Evolutionary conservation across 805 yeast genomes (phyloP), one percentile per base, ranked within the genome.

Genomic region (Wickerhamomyces kurtzmanii): DNA sequence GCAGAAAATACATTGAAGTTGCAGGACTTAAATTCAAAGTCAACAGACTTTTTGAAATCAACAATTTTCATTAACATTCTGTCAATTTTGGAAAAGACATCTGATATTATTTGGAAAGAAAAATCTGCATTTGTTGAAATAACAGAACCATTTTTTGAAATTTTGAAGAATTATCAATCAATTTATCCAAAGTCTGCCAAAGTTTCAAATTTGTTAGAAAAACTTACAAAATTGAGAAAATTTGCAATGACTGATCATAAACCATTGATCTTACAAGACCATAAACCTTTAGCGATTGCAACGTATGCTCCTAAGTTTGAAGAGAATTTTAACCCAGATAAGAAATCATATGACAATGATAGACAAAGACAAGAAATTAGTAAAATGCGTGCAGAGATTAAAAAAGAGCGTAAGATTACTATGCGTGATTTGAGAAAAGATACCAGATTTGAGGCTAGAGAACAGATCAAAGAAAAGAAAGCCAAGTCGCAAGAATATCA

Each of bases 241-340:
- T 62, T 77, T 37, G 54, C 70, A 6, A 32, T 30, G 12, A 59
- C 64, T 21, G 73, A 65, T 28, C 71, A 82, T 34, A 59, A 51
- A 32, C 96, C 96, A 32, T 67, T 91, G 43, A 61, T 73, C 11
- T 65, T 91, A 37, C 99, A 91, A 57, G 59, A 71, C 6, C 96
- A 87, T 59, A 73, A 71, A 46, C 85, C 94, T 15, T 49, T 91
- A 31, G 81, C 95, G 4, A 81, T 91, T 46, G 77, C 86, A 22
- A 70, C 94, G 3, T 70, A 69, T 45, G 80, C 86, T 20, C 99
- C 99, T 39, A 77, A 82, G 56, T 91, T 80, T 51, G 96, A 89
- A 57, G 97, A 85, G 47, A 85, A 86, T 63, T 91, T 78, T 71
- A 89, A 87, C 59, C 95, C 96, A 31, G 96, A 85, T 49, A 83